Percentiles rank a stretch among this genome's conserved stretches.
Evolutionary conservation across 176 grass and related monocot genomes (phyloP).

Genomic region (Eleusine coracana): DNA sequence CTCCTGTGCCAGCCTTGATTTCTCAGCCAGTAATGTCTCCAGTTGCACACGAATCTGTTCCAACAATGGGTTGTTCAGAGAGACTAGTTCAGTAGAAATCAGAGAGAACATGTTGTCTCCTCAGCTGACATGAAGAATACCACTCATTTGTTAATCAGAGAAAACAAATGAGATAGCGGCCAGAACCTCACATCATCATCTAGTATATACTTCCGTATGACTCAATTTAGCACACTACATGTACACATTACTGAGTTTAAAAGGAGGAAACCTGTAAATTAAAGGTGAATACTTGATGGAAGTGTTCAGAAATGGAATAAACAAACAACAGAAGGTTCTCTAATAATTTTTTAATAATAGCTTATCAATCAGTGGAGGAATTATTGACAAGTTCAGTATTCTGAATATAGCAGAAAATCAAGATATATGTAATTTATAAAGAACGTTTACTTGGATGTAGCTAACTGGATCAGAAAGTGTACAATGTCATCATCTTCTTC

Average conservation of each 20-base stretch:
- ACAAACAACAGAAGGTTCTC: too few species aligned
- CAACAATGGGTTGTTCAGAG: background rate
- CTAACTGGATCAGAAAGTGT: constrained; percentile 1
- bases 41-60: constrained; percentile 68
- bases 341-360: too few species aligned
- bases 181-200: background rate
- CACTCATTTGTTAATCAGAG: background rate
- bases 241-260: too few species aligned
- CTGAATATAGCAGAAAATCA: background rate
- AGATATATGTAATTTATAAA: background rate
- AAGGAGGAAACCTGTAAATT: too few species aligned
- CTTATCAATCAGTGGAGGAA: too few species aligned
- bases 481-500: constrained; percentile 92
- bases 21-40: constrained; percentile 65
- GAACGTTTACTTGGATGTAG: background rate
- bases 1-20: constrained; percentile 69
- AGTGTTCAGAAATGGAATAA: too few species aligned
- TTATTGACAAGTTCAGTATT: too few species aligned
- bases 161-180: background rate
- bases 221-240: too few species aligned
- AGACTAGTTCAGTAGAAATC: background rate
- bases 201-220: too few species aligned
- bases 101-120: background rate
- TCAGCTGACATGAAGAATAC: background rate
- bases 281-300: too few species aligned